Conservation (phyloP, 2,329 filamentous ascomycete species). For the Phoma sp. region DNA sequence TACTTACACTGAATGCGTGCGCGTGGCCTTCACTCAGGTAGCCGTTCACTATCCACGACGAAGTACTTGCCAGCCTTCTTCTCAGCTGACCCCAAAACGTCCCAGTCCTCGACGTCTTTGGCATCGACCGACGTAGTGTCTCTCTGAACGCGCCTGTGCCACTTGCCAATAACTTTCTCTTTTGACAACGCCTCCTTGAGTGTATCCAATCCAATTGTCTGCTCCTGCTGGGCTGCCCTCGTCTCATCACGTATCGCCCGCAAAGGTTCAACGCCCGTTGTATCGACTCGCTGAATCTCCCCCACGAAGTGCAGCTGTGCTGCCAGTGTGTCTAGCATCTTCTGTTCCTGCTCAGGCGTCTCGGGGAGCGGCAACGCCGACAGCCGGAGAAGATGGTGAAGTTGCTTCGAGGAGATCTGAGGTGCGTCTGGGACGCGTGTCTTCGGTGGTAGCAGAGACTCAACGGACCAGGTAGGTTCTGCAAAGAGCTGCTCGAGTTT, state of each 20-base stretch:
- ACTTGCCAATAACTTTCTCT: slow-evolving; percentile 67
- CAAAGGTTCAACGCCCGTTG: slow-evolving; percentile 73
- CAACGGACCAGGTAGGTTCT: slow-evolving; percentile 82
- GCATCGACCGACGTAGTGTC: slow-evolving; percentile 51
- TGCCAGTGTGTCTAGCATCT: slow-evolving; percentile 76
- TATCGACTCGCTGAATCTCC: slow-evolving; percentile 81
- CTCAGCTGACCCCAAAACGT: slow-evolving; percentile 70
- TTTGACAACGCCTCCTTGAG: slow-evolving; percentile 62
- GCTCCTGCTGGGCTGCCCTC: slow-evolving; percentile 58
- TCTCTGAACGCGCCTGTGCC: slow-evolving; percentile 58
- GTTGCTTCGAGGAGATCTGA: slow-evolving; percentile 67
- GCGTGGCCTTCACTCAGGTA: slow-evolving; percentile 29
- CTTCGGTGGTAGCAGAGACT: slow-evolving; percentile 68
- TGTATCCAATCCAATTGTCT: slow-evolving; percentile 64
- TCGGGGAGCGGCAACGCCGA: slow-evolving; percentile 82
- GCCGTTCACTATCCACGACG: slow-evolving; percentile 70
- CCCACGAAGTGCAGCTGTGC: slow-evolving; percentile 91
- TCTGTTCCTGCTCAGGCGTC: slow-evolving; percentile 65
- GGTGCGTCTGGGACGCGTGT: slow-evolving; percentile 37
- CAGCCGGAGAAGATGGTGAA: slow-evolving; percentile 85
- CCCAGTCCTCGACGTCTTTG: slow-evolving; percentile 67
- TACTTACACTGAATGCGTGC: background rate
- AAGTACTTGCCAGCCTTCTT: slow-evolving; percentile 76
- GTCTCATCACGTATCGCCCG: slow-evolving; percentile 84
- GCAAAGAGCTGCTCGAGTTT: slow-evolving; percentile 59